These are phyloP conservation scores for Jasminum sambac DNA, from an alignment of 257 asterid species.

Conservation along the genomic window DNA sequence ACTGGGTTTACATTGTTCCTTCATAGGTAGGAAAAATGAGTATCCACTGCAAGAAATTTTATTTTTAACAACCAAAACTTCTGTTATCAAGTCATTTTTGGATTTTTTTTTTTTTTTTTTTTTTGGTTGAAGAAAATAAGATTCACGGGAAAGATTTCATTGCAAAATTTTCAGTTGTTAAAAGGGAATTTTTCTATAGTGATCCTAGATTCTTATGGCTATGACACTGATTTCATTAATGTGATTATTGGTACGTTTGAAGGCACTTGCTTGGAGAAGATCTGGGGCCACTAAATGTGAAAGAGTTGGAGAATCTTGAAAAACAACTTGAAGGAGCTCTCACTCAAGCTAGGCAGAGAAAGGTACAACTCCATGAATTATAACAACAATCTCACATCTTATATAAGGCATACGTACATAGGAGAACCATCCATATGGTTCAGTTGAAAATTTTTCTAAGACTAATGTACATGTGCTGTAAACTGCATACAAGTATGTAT, in stretches of 20 bases:
- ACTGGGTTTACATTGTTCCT: not conserved
- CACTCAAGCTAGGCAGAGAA: constrained; percentile 78
- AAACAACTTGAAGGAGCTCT: constrained; percentile 94
- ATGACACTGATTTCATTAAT: not conserved
- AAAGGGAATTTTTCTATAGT: no score
- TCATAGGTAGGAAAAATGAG: not conserved
- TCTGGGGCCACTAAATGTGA: constrained; percentile 74
- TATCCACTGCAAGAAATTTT: no score
- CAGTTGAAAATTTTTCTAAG: not conserved
- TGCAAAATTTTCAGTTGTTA: no score
- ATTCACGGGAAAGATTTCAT: no score
- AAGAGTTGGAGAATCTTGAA: constrained; percentile 89
- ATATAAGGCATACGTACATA: not conserved
- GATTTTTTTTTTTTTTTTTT: no score
- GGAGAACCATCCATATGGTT: not conserved
- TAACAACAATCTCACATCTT: not conserved
- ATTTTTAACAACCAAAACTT: no score
- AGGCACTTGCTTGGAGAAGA: constrained; percentile 97
- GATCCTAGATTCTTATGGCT: not conserved
- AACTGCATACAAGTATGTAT: not conserved
- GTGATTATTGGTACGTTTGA: not conserved
- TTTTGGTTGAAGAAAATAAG: no score
- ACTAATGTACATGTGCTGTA: not conserved
- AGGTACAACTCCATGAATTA: constrained; percentile 44
- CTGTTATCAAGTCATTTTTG: no score